These are phyloP conservation scores for Chrysanthemum lavandulifolium DNA, from an alignment of 129 eudicot species.

Conservation along the genomic window DNA sequence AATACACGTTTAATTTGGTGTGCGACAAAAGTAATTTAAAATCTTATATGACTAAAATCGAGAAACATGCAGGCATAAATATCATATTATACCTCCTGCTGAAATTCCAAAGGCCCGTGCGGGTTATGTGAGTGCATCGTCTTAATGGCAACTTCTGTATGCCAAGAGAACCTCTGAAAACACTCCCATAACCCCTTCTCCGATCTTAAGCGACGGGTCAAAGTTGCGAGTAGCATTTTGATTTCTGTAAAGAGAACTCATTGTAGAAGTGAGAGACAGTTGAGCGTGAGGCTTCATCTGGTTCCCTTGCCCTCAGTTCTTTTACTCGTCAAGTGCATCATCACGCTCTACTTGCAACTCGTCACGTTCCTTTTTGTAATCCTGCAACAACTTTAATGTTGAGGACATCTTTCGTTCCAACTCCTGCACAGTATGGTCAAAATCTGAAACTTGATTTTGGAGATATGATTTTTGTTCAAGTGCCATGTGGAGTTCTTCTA, in stretches of 20 bases:
- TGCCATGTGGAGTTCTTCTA: slow-evolving; percentile 49
- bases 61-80: background rate
- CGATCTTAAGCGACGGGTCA: slow-evolving; percentile 60
- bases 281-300: slow-evolving; percentile 46
- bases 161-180: slow-evolving; percentile 60
- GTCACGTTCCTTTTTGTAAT: slow-evolving; percentile 77
- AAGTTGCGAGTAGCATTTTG: slow-evolving; percentile 64
- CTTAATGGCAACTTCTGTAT: slow-evolving; percentile 82
- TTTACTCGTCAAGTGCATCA: slow-evolving; percentile 52
- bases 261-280: slow-evolving; percentile 40
- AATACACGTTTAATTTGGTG: background rate
- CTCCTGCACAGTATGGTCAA: slow-evolving; percentile 50
- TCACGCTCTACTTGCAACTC: slow-evolving; percentile 64
- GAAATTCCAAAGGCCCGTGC: slow-evolving; percentile 77
- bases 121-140: slow-evolving; percentile 52
- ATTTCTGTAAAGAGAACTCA: slow-evolving; percentile 59
- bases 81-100: slow-evolving; percentile 62
- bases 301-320: slow-evolving; percentile 36
- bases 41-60: background rate
- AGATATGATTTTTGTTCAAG: slow-evolving; percentile 51
- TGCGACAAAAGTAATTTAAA: background rate
- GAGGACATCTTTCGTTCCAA: slow-evolving; percentile 63
- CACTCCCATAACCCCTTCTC: slow-evolving; percentile 91
- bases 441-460: slow-evolving; percentile 48
- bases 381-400: slow-evolving; percentile 62